Evolutionary conservation across 1,284 basidiomycete species (phyloP), one percentile per base, ranked within the genome.

Genomic region (Boletus subluridellus): DNA sequence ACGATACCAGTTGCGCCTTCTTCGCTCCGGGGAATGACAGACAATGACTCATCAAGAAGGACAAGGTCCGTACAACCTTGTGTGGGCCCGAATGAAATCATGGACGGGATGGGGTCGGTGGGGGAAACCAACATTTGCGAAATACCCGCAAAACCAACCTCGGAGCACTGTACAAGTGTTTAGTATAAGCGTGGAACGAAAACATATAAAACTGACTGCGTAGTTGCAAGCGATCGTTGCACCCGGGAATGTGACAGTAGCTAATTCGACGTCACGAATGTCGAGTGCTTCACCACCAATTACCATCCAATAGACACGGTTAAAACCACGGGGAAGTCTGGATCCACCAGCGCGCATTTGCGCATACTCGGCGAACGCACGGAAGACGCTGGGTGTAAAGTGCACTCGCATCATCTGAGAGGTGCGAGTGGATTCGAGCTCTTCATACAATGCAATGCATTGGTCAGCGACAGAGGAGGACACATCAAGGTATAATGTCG

Each of bases 181-280:
- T 4, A 56, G 45, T 26, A 7, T 42, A 8, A 11, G 17, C 8
- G 12, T 24, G 15, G 4, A 17, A 15, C 0, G 5, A 42, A 24
- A 48, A 11, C 3, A 12, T 4, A 24, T 8, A 48, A 24, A 28
- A 64, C 68, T 41, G 6, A 71, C 69, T 35, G 69, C 69, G 8
- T 70, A 72, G 58, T 71, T 69, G 58, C 68, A 70, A n/a, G 70
- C 61, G 21, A 72, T 64, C 24, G 69, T 71, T 32, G 67, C 58
- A 26, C 53, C 58, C 7, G 70, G 69, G 60, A 72, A 70, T 32
- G 66, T 54, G 37, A 28, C 28, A 15, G 55, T 54, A 14, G 69
- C 69, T 45, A 71, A 44, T 39, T 69, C 63, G 28, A 72, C 51
- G 52, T 72, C 70, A 44, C 48, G 58, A 52, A 60, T n/a, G 48